These are phyloP conservation scores for Delonix regia DNA, from an alignment of 306 rosid genomes.

Conservation along the genomic window DNA sequence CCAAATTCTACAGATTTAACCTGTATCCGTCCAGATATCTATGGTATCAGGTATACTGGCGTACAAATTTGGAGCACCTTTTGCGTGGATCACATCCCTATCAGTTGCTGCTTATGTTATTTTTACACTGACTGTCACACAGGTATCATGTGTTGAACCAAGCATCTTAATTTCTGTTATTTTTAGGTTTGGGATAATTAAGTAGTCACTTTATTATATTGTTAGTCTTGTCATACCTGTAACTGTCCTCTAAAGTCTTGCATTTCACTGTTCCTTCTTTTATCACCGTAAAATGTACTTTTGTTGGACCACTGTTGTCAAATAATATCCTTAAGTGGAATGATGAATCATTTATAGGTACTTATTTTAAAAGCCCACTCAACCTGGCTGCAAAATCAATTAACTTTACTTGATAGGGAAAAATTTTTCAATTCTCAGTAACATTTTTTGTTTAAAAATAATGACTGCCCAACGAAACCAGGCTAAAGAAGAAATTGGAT, in stretches of 20 bases:
- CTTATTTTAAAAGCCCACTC: neutral
- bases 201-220: conserved; percentile 20
- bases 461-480: conserved; percentile 22
- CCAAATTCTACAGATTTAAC: conserved; percentile 62
- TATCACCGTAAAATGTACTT: neutral
- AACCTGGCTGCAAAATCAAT: neutral
- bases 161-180: conserved; percentile 21
- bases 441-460: conserved; percentile 1
- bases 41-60: conserved; percentile 98
- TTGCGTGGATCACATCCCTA: conserved; percentile 92
- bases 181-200: conserved; percentile 12
- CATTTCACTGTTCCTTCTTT: conserved; percentile 15
- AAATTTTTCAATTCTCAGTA: conserved; percentile 26
- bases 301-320: neutral
- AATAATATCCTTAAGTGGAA: neutral
- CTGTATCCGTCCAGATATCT: conserved; percentile 81
- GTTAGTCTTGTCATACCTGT: conserved; percentile 21
- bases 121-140: conserved; percentile 85
- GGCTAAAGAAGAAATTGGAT: conserved; percentile 17
- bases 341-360: neutral
- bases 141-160: conserved; percentile 58
- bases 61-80: conserved; percentile 94
- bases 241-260: conserved; percentile 1
- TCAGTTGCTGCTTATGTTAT: conserved; percentile 89
- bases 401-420: neutral